Base-by-base conservation (phyloP, 495 filamentous ascomycete species). In the Lindgomyces ingoldianus region DNA sequence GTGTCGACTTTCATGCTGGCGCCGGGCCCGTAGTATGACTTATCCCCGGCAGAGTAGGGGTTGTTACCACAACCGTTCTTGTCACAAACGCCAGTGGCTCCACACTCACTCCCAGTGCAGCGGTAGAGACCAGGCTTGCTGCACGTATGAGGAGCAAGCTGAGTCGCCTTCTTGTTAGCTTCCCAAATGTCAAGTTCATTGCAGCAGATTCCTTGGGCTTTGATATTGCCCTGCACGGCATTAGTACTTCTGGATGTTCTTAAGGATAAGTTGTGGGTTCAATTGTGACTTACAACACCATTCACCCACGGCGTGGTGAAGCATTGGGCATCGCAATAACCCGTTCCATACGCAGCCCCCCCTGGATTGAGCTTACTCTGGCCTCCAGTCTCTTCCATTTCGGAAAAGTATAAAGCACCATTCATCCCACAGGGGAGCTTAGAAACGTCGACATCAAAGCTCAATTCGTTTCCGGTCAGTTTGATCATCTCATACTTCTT, bases 11-110 rank as follows among this genome's bases (percentile, higher is more conserved):
- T 86, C 41, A 27, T 18, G 75, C 76, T 78, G 1, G 22, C 26
- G 70, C 81, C 81, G 24, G 76, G 71, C 48, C 85, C 87, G 76
- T 83, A 89, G 82, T 87, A 91, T 70, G 66, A 70, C 19, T 70
- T 80, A 74, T 84, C 79, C 57, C 87, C 87, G 77, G 83, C 77
- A 65, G 83, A 83, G 82, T 85, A 91, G 16, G 84, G 76, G 84
- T 92, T 92, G 84, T 88, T 90, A 72, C 90, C 88, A 75, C 89
- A 92, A 58, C 88, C 87, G 71, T 86, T 86, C 64, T 89, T 84
- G 71, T 93, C 90, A 72, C 89, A 92, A 57, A 84, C 80, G 51
- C 81, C 83, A 41, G 53, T 74, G 25, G 71, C 80, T 46, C 82
- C 84, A 63, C 87, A 89, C 24, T 76, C 70, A 44, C 76, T 74